Evolutionary conservation across 169 alveolate species (phyloP), one percentile per base, ranked within the genome.

Genomic region (Theileria orientalis): DNA sequence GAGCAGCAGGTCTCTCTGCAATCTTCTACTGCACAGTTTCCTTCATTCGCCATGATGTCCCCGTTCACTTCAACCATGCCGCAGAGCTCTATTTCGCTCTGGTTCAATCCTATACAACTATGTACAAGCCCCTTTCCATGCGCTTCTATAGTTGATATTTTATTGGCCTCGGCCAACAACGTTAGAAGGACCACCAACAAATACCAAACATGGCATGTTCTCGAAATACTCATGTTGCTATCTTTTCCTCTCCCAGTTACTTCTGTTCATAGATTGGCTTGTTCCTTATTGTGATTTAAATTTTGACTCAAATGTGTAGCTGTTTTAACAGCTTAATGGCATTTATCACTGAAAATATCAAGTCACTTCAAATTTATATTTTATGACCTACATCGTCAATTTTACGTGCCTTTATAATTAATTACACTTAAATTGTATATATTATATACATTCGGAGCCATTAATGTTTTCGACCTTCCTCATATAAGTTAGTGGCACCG

Each of bases 1-100:
- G 64, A 14, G 25, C 76, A 68, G 41, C 76, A 68, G n/a, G 49
- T 40, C 56, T 27, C 25, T 32, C 46, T 68, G 51, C 76, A 68
- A 29, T 68, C 57, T 23, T 51, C 76, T 11, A 47, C 56, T 11
- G 21, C 30, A 51, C 76, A 68, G 33, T 68, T 30, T 11, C 14
- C 29, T 13, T 49, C 64, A 23, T 35, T 13, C 0, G 29, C 0
- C 19, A 19, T 27, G n/a, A 68, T 44, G 33, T 51, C 66, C 11
- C 30, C 76, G 11, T 52, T 41, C 11, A 68, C 5, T 23, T 68
- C 64, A 40, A 68, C 41, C 19, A 5, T 19, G 6, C 33, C 30
- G 30, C 76, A 68, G 1, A 68, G 5, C 6, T 68, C 51, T 33
- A 51, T 7, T 23, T 44, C 33, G 29, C 49, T 29, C 2, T 25